These are phyloP conservation scores for Fusarium sp. DNA, from an alignment of 2,329 filamentous ascomycete genomes.

Conservation along the genomic window DNA sequence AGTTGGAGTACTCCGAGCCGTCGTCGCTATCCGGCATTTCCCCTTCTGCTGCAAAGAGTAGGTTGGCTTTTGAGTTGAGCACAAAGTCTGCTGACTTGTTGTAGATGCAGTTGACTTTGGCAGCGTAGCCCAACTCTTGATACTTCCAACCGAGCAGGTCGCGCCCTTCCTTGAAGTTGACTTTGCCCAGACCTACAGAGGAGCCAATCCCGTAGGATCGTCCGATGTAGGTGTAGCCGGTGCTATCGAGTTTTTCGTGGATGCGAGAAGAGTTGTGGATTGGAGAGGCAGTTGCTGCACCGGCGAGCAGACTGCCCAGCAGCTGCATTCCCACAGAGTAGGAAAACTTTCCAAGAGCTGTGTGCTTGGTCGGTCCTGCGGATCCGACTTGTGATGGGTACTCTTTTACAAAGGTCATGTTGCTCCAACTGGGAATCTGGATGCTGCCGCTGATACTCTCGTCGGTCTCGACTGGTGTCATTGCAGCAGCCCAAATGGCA, in stretches of 20 bases:
- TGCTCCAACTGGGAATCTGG: constrained; percentile 33
- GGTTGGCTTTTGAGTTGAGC: neutral
- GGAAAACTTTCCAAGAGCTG: constrained; percentile 35
- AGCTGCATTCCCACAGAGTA: constrained; percentile 43
- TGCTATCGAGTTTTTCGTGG: constrained; percentile 44
- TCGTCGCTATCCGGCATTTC: constrained; percentile 23
- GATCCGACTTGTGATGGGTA: constrained; percentile 38
- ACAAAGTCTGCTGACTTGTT: constrained; percentile 50
- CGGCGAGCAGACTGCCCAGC: constrained; percentile 34
- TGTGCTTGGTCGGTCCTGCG: constrained; percentile 30
- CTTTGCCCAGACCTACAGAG: constrained; percentile 36
- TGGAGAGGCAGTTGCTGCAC: constrained; percentile 38
- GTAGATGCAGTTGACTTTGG: constrained; percentile 51
- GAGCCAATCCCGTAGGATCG: constrained; percentile 45
- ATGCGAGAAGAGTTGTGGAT: constrained; percentile 22
- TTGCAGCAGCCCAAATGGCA: constrained; percentile 38
- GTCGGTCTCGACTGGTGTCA: constrained; percentile 36
- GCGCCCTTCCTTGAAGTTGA: constrained; percentile 11
- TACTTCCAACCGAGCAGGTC: constrained; percentile 45
- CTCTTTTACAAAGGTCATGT: constrained; percentile 34
- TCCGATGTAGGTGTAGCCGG: constrained; percentile 42
- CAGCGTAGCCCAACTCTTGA: constrained; percentile 49
- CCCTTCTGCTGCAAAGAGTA: neutral
- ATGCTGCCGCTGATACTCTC: constrained; percentile 26
- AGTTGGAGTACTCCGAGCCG: constrained; percentile 1